Evolutionary conservation across 192 early-diverging fungal species (phyloP), one percentile per base, ranked within the genome.

Genomic region (Umbelopsis sp.): DNA sequence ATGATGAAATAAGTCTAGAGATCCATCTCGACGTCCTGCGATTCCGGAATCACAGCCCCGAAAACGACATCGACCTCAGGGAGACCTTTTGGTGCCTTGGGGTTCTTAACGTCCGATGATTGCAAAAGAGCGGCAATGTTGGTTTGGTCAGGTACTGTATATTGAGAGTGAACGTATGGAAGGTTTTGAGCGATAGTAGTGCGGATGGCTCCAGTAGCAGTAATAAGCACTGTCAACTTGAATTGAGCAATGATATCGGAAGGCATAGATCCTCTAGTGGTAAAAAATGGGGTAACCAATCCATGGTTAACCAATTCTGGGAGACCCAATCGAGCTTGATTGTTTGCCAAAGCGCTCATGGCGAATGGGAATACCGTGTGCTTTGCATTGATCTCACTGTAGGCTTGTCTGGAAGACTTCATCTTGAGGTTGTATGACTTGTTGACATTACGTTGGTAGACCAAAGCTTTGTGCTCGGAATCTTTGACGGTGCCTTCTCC

Each of bases 341-440:
- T 72, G 41, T 41, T 50, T 45, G 72, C 66, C n/a, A 78, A 51
- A 41, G 72, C 49, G 22, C 50, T 85, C 71, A 81, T 84, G 22
- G 90, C 74, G 82, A 94, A 93, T 11, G 92, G 92, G 81, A 93
- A 94, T 22, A 92, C 91, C 46, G 86, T 86, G 77, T 84, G 84
- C 37, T 74, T 70, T n/a, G 74, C 80, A 70, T 78, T 80, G 69
- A 93, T 82, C 64, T 90, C 84, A 21, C 82, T 86, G 53, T 90
- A 89, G 6, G 89, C 87, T 9, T 79, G 69, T 64, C 87, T 79
- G 25, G 90, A 85, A 71, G 88, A 74, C 67, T 89, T 85, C 78
- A 91, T 77, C 75, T 89, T 93, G 48, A 93, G 81, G 58, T 89
- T 81, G 77, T 94, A 89, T 71, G 83, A 84, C 69, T 84, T 81